phyloP scores from a whole-genome alignment of 176 grass and related monocot genomes.

The Oryza longistaminata region DNA sequence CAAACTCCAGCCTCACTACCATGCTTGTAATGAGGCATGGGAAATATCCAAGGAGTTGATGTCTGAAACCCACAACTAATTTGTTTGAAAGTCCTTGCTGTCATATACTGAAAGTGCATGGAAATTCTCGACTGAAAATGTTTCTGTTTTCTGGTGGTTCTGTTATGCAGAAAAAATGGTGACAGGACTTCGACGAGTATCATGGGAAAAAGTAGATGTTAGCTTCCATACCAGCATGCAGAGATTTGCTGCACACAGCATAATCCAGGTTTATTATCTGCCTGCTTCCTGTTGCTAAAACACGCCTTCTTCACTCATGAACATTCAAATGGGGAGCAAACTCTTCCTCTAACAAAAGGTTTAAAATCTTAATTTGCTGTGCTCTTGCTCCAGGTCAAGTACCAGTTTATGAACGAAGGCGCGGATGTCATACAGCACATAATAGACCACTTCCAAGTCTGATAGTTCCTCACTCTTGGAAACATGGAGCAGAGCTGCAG shows the following conservation, averaged over 20 bases:
- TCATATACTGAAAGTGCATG: background rate
- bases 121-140: background rate
- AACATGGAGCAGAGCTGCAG: background rate
- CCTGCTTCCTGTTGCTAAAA: background rate
- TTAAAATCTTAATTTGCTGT: background rate
- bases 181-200: slow-evolving; percentile 50
- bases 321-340: too few species aligned
- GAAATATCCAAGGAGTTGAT: background rate
- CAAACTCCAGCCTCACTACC: background rate
- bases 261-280: slow-evolving; percentile 62
- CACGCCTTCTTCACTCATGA: background rate
- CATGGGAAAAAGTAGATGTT: slow-evolving; percentile 91
- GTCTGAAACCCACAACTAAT: background rate
- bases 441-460: slow-evolving; percentile 67
- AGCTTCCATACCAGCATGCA: slow-evolving; percentile 70
- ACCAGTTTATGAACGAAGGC: slow-evolving; percentile 70
- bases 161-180: slow-evolving; percentile 71
- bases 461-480: background rate
- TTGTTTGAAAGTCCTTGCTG: background rate
- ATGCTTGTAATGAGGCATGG: background rate
- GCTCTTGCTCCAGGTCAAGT: slow-evolving; percentile 53
- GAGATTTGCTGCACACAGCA: slow-evolving; percentile 75
- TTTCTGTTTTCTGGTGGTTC: background rate
- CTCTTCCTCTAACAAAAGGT: background rate
- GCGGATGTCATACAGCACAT: slow-evolving; percentile 74